Conservation (phyloP, 768 basidiomycete genomes). For the Mycena floridula region DNA sequence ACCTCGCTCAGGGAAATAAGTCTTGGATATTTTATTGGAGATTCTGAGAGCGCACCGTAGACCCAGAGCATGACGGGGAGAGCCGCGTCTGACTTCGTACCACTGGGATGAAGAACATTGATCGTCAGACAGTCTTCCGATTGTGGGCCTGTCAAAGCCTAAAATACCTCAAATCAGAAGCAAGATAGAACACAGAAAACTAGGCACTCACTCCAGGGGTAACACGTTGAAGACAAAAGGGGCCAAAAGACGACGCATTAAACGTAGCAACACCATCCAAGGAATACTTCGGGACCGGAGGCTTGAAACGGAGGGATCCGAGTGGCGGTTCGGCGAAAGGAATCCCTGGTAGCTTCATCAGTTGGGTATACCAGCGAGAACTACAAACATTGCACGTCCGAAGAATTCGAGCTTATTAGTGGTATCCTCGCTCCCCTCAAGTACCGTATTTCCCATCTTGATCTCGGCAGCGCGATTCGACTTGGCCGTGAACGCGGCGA, state of each 20-base stretch:
- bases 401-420: background rate
- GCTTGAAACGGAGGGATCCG: slow-evolving; percentile 15
- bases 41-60: too few species aligned
- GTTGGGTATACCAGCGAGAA: too few species aligned
- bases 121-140: slow-evolving; percentile 39
- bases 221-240: slow-evolving; percentile 14
- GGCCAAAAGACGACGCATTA: slow-evolving; percentile 13
- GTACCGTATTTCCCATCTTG: background rate
- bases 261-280: slow-evolving; percentile 11
- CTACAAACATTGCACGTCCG: too few species aligned
- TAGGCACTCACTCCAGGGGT: too few species aligned
- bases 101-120: slow-evolving; percentile 38
- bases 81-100: background rate
- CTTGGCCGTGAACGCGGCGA: too few species aligned
- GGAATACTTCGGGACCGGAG: slow-evolving; percentile 12
- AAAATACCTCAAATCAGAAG: background rate
- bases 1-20: too few species aligned
- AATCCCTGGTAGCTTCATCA: slow-evolving; percentile 8
- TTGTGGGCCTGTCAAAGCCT: background rate
- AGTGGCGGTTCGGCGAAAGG: slow-evolving; percentile 17
- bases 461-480: too few species aligned
- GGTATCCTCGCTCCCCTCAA: background rate
- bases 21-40: too few species aligned
- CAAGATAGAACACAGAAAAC: background rate
- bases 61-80: slow-evolving; percentile 7